These are phyloP conservation scores for Collybia mongolica DNA, from an alignment of 768 basidiomycete genomes.

Conservation along the genomic window DNA sequence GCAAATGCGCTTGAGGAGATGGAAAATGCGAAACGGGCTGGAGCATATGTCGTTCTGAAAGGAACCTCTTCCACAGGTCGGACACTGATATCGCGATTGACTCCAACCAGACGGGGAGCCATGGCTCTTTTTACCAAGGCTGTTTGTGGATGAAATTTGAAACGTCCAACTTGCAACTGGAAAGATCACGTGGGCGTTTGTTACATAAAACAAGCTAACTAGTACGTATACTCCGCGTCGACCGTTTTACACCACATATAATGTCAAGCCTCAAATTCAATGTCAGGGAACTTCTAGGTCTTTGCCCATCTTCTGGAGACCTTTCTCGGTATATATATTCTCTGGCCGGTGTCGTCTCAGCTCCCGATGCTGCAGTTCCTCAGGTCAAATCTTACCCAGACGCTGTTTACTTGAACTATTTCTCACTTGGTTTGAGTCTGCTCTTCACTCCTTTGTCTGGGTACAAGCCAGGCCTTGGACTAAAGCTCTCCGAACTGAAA, in stretches of 20 bases:
- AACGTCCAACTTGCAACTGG: too few relatives aligned
- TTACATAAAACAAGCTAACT: too few relatives aligned
- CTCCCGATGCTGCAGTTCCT: slow-evolving; percentile 32
- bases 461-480: slow-evolving; percentile 54
- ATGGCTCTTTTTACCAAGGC: too few relatives aligned
- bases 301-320: slow-evolving; percentile 43
- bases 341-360: slow-evolving; percentile 25
- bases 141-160: too few relatives aligned
- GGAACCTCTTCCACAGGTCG: background rate
- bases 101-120: background rate
- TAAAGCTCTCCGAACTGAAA: slow-evolving; percentile 43
- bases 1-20: slow-evolving; percentile 22
- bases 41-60: background rate
- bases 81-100: background rate
- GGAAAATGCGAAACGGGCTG: slow-evolving; percentile 10
- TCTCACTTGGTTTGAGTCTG: slow-evolving; percentile 75
- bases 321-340: slow-evolving; percentile 42
- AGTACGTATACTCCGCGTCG: too few relatives aligned
- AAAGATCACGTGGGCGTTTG: background rate
- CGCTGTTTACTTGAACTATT: slow-evolving; percentile 85
- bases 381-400: slow-evolving; percentile 82
- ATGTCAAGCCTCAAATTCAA: slow-evolving; percentile 4
- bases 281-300: slow-evolving; percentile 46
- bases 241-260: background rate
- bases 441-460: slow-evolving; percentile 67